Percentiles rank a stretch among this genome's conserved stretches.
phyloP scores from a whole-genome alignment of 306 rosid species.

The Astragalus membranaceus region DNA sequence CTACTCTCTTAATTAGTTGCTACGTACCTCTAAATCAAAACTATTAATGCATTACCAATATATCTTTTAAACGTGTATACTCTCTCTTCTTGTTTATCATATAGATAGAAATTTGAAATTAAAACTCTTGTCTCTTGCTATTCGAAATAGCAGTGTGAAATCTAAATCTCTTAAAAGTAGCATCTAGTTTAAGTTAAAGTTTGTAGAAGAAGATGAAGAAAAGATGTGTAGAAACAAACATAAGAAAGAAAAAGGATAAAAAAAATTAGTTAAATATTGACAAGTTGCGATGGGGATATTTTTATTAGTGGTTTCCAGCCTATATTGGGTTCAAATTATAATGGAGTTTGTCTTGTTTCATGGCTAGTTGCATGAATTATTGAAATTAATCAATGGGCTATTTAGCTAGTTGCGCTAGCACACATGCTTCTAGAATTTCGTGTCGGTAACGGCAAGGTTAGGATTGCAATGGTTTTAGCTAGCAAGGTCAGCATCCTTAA shows the following conservation, averaged over 20 bases:
- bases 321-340: neutral
- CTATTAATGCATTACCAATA: neutral
- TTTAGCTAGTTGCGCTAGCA: neutral
- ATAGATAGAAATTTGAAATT: neutral
- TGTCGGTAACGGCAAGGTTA: neutral
- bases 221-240: neutral
- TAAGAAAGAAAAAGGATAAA: neutral
- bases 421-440: neutral
- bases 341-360: slow-evolving; percentile 14
- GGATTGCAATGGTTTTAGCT: neutral
- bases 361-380: slow-evolving; percentile 3
- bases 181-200: neutral
- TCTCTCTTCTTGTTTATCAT: neutral
- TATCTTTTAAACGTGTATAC: neutral
- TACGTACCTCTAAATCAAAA: neutral
- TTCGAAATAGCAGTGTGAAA: neutral
- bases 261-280: neutral
- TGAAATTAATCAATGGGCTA: neutral
- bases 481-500: neutral
- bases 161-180: neutral
- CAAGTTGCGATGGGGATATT: slow-evolving; percentile 8
- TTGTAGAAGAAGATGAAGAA: neutral
- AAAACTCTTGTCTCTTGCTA: too few species aligned
- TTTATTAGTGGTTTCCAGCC: slow-evolving; percentile 19
- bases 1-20: too few species aligned